These are phyloP conservation scores for Dictyostelium purpureum DNA, from an alignment of 78 protist genomes.

Conservation along the genomic window DNA sequence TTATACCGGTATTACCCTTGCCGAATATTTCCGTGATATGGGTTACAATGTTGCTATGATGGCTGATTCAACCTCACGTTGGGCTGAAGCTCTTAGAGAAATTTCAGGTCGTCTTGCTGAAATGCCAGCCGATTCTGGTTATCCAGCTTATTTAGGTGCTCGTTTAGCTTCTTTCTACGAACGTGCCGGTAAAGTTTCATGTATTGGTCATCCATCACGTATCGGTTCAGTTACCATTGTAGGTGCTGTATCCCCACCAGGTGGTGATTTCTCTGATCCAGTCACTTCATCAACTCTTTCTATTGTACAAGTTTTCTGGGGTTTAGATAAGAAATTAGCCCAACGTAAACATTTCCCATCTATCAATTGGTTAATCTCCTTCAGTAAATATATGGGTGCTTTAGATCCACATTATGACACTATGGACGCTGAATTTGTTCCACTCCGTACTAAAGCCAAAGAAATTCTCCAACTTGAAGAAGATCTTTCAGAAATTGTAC, in stretches of 20 bases:
- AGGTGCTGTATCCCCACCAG: constrained; percentile 99
- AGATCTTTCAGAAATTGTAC: constrained; percentile 98
- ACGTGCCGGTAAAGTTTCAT: constrained; percentile 96
- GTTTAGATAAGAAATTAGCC: constrained; percentile 99
- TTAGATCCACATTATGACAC: constrained; percentile 95
- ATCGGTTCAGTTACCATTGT: constrained; percentile 99
- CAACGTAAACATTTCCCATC: constrained; percentile 99
- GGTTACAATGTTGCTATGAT: constrained; percentile 99
- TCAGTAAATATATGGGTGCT: constrained; percentile 95
- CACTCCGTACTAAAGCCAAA: constrained; percentile 81
- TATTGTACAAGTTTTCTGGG: constrained; percentile 99
- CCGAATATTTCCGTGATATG: constrained; percentile 99
- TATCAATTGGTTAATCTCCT: constrained; percentile 98
- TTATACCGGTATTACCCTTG: constrained; percentile 99
- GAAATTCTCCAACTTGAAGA: constrained; percentile 98
- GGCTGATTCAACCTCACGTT: constrained; percentile 99
- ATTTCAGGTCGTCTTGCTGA: constrained; percentile 99
- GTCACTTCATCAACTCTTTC: constrained; percentile 99
- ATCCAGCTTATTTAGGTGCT: constrained; percentile 99
- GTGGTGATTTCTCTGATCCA: constrained; percentile 99
- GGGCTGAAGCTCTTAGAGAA: constrained; percentile 99
- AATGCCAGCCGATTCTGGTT: constrained; percentile 99
- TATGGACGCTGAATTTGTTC: constrained; percentile 91
- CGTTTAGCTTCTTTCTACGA: constrained; percentile 99
- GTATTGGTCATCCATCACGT: constrained; percentile 98